Evolutionary conservation across 148 eudicot species (phyloP).

Genomic region (Nepenthes mirabilis): DNA sequence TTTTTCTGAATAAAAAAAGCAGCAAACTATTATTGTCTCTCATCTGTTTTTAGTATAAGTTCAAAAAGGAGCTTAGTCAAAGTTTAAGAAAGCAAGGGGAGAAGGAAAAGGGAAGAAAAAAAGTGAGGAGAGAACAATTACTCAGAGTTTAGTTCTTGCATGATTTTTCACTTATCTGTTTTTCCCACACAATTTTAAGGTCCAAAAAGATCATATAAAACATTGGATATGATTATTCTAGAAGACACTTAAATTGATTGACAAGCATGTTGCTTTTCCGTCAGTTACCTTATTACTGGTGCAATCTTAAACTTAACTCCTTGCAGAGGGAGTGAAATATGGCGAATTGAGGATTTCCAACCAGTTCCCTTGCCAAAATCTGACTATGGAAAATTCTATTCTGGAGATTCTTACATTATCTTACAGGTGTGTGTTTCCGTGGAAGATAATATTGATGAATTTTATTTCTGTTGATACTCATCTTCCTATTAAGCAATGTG

Average conservation of each 20-base stretch:
- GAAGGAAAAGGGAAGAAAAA: background rate
- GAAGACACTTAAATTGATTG: background rate
- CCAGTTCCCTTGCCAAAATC: slow-evolving; percentile 92
- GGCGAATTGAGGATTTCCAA: slow-evolving; percentile 92
- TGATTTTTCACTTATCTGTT: background rate
- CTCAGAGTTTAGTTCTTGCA: background rate
- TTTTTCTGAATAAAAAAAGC: too few relatives aligned
- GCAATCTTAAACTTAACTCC: slow-evolving; percentile 40
- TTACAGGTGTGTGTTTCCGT: slow-evolving; percentile 14
- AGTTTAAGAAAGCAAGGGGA: too few relatives aligned
- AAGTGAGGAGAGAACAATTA: background rate
- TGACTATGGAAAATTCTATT: slow-evolving; percentile 85
- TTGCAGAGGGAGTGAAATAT: slow-evolving; percentile 82
- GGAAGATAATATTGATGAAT: background rate
- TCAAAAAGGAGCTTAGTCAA: too few relatives aligned
- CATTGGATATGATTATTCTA: background rate
- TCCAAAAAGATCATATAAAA: background rate
- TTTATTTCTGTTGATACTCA: background rate
- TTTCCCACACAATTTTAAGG: background rate
- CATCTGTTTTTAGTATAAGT: too few relatives aligned
- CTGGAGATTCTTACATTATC: slow-evolving; percentile 61
- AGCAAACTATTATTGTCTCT: too few relatives aligned
- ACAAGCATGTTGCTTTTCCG: background rate
- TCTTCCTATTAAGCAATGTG: too few relatives aligned
- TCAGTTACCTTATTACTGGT: background rate